Evolutionary conservation across 805 yeast species (phyloP).

Genomic region (Teunomyces pallodes): DNA sequence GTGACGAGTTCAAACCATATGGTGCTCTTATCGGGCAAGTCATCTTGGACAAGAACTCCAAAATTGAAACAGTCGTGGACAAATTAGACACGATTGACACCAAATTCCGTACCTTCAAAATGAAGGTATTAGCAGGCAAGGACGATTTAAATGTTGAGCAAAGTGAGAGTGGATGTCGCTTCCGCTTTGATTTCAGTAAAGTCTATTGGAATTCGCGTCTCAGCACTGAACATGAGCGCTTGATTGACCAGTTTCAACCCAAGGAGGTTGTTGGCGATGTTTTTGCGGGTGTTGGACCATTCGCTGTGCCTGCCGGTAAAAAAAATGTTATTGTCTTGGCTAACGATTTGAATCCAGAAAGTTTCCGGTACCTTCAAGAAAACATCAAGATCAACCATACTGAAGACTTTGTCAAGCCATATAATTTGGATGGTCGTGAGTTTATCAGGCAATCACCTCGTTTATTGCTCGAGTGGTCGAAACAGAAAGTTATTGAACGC

Average conservation of each 20-base stretch:
- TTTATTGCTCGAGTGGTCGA: conserved; percentile 48
- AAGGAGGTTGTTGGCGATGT: conserved; percentile 89
- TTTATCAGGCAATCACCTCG: conserved; percentile 64
- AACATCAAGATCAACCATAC: conserved; percentile 70
- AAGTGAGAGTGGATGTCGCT: conserved; percentile 80
- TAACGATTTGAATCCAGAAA: conserved; percentile 89
- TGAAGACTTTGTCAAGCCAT: conserved; percentile 53
- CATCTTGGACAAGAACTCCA: conserved; percentile 80
- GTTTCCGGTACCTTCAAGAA: conserved; percentile 63
- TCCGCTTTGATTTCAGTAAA: conserved; percentile 84
- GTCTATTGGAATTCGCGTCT: conserved; percentile 98
- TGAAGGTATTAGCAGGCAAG: conserved; percentile 91
- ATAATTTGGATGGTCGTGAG: conserved; percentile 78
- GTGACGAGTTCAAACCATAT: conserved; percentile 81
- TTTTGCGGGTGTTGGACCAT: conserved; percentile 99
- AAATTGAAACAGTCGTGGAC: conserved; percentile 85
- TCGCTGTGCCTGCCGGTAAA: conserved; percentile 93
- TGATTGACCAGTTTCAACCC: conserved; percentile 58
- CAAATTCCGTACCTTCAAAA: conserved; percentile 84
- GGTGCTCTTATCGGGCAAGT: conserved; percentile 84
- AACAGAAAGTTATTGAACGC: conserved; percentile 30
- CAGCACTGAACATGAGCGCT: conserved; percentile 88
- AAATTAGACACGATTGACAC: conserved; percentile 86
- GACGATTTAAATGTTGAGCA: conserved; percentile 77
- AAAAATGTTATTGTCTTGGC: conserved; percentile 79